Evolutionary conservation across 2,329 filamentous ascomycete species (phyloP).

Genomic region (Ophiostoma montium): DNA sequence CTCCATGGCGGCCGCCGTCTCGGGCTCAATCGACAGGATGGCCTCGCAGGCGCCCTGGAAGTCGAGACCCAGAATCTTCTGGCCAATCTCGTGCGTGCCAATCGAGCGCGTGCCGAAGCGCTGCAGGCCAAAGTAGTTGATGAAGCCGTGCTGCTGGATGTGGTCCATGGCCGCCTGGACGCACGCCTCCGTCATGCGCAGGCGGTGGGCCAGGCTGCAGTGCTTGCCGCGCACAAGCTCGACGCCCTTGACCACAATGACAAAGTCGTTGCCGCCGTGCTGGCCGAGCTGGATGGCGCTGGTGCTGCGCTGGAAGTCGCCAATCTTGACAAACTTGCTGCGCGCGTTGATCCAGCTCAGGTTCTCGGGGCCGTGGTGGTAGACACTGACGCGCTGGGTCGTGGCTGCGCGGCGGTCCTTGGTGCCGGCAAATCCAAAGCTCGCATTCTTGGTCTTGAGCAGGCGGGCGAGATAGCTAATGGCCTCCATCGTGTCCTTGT

Average conservation of each 20-base stretch:
- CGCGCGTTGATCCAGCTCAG: conserved; percentile 52
- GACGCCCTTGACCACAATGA: conserved; percentile 81
- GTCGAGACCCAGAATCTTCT: conserved; percentile 68
- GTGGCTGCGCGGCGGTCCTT: conserved; percentile 85
- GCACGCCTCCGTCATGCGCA: conserved; percentile 30
- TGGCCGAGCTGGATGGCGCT: conserved; percentile 68
- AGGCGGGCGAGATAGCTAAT: conserved; percentile 62
- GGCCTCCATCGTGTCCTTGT: conserved; percentile 91
- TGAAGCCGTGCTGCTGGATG: conserved; percentile 64
- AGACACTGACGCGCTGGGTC: conserved; percentile 62
- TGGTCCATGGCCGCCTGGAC: conserved; percentile 48
- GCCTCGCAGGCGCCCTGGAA: conserved; percentile 67
- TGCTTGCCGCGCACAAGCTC: conserved; percentile 35
- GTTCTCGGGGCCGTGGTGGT: conserved; percentile 36
- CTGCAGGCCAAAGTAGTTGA: conserved; percentile 98
- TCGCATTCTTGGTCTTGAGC: conserved; percentile 59
- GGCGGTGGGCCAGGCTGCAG: conserved; percentile 33
- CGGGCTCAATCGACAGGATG: conserved; percentile 59
- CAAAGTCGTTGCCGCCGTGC: conserved; percentile 79
- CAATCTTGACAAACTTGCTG: conserved; percentile 50
- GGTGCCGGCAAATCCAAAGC: conserved; percentile 66
- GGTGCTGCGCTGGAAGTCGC: conserved; percentile 67
- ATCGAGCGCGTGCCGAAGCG: conserved; percentile 81
- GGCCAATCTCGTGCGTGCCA: conserved; percentile 73
- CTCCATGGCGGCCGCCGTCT: conserved; percentile 27